phyloP scores from a whole-genome alignment of 2,329 filamentous ascomycete genomes.

The Aspergillus novoparasiticus region DNA sequence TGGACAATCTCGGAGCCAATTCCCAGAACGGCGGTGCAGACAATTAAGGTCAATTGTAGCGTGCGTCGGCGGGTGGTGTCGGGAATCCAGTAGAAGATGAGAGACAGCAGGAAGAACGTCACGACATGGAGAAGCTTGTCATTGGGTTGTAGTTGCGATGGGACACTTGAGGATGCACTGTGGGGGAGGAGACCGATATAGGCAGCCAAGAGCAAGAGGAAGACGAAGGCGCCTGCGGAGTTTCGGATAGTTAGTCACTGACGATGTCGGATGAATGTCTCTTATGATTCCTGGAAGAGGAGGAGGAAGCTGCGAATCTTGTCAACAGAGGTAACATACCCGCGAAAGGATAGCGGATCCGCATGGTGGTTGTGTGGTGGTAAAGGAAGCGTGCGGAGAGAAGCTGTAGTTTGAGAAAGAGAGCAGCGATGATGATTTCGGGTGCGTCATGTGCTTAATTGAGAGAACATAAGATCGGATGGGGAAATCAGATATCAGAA shows the following conservation, averaged over 20 bases:
- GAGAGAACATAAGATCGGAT: not conserved
- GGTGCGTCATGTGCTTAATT: slow-evolving; percentile 29
- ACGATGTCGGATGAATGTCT: slow-evolving; percentile 5
- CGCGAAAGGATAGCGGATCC: slow-evolving; percentile 85
- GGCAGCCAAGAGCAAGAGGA: slow-evolving; percentile 72
- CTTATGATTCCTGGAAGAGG: not conserved
- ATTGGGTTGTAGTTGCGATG: slow-evolving; percentile 64
- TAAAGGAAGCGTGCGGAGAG: slow-evolving; percentile 14
- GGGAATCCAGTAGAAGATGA: slow-evolving; percentile 92
- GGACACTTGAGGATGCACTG: slow-evolving; percentile 39
- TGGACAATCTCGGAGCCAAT: slow-evolving; percentile 62
- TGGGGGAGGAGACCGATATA: slow-evolving; percentile 74
- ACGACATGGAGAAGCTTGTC: slow-evolving; percentile 87
- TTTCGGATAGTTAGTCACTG: slow-evolving; percentile 18
- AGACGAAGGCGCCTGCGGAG: slow-evolving; percentile 62
- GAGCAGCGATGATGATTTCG: slow-evolving; percentile 14
- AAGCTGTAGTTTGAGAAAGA: slow-evolving; percentile 1
- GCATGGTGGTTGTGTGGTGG: slow-evolving; percentile 58
- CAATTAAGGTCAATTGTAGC: slow-evolving; percentile 77
- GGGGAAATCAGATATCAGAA: not conserved
- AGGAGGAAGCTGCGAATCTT: not conserved
- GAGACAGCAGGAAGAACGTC: slow-evolving; percentile 86
- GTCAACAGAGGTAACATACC: slow-evolving; percentile 56
- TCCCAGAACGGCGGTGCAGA: slow-evolving; percentile 68
- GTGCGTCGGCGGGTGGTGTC: slow-evolving; percentile 86